Conservation (phyloP, 768 basidiomycete species). For the Hydnum rufescens region DNA sequence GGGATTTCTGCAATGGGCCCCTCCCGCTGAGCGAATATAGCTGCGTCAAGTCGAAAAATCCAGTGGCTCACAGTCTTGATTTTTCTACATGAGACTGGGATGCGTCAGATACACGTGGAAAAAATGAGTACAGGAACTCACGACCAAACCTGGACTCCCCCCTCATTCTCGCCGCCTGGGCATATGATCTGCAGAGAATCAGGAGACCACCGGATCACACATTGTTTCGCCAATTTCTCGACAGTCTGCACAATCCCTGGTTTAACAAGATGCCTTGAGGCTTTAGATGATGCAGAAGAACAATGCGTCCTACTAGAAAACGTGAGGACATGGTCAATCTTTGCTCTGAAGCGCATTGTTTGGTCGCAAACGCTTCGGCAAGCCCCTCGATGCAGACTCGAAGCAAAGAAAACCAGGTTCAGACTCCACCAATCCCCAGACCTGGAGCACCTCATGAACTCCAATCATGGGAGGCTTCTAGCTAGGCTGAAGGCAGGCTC, state of each 20-base stretch:
- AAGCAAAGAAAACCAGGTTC: too few species aligned
- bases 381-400: too few species aligned
- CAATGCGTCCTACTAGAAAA: slow-evolving; percentile 30
- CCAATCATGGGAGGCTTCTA: too few species aligned
- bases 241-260: slow-evolving; percentile 62
- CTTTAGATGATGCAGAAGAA: slow-evolving; percentile 7
- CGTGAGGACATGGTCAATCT: slow-evolving; percentile 34
- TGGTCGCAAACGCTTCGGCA: background rate
- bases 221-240: slow-evolving; percentile 69
- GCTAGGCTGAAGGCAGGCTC: too few species aligned
- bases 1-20: too few species aligned
- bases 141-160: slow-evolving; percentile 79
- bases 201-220: slow-evolving; percentile 61
- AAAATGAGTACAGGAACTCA: slow-evolving; percentile 17
- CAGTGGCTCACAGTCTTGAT: slow-evolving; percentile 12
- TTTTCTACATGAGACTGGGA: slow-evolving; percentile 7
- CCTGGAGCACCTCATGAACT: too few species aligned
- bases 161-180: slow-evolving; percentile 51
- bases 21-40: background rate
- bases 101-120: background rate
- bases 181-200: slow-evolving; percentile 66
- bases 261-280: background rate
- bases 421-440: too few species aligned
- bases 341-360: slow-evolving; percentile 41
- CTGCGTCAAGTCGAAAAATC: background rate